A percentile compares a stretch with the other conserved stretches of the same genome.
Evolutionary conservation across 495 filamentous ascomycete genomes (phyloP).

Genomic region (Trypethelium eluteriae): DNA sequence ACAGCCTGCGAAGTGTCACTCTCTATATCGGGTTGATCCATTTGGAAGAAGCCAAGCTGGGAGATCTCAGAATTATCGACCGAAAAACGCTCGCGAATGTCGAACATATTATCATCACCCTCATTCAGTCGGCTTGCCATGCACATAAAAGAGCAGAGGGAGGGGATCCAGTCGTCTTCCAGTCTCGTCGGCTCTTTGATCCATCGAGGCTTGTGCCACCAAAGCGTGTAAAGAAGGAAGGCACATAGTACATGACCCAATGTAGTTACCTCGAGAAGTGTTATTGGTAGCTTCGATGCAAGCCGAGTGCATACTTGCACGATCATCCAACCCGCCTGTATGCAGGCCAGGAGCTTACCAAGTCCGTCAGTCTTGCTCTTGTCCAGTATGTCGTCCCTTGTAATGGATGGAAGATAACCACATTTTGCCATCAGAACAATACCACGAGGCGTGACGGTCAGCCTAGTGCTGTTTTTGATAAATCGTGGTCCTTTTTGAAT

Average conservation of each 20-base stretch:
- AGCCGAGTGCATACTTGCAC: conserved; percentile 31
- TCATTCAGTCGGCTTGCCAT: neutral
- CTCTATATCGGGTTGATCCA: no score
- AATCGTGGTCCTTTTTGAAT: neutral
- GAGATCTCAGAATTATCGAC: neutral
- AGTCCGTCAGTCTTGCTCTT: conserved; percentile 34
- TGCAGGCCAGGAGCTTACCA: conserved; percentile 33
- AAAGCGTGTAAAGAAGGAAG: conserved; percentile 35
- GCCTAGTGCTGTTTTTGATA: neutral
- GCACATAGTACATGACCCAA: conserved; percentile 35
- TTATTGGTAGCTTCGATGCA: conserved; percentile 26
- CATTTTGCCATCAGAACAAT: conserved; percentile 23
- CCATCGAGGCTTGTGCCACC: conserved; percentile 37
- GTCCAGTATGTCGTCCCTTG: conserved; percentile 22
- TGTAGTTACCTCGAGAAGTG: conserved; percentile 36
- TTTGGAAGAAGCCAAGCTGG: no score
- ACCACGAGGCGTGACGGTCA: conserved; percentile 29
- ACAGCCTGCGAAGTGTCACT: no score
- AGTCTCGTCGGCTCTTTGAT: conserved; percentile 10
- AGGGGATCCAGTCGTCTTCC: neutral
- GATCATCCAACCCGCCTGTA: conserved; percentile 38
- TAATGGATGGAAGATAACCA: conserved; percentile 20
- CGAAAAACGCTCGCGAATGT: neutral
- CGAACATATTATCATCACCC: no score
- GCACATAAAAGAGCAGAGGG: neutral